Base-by-base conservation (phyloP, 2,329 filamentous ascomycete species). In the Gaeumannomyces tritici region DNA sequence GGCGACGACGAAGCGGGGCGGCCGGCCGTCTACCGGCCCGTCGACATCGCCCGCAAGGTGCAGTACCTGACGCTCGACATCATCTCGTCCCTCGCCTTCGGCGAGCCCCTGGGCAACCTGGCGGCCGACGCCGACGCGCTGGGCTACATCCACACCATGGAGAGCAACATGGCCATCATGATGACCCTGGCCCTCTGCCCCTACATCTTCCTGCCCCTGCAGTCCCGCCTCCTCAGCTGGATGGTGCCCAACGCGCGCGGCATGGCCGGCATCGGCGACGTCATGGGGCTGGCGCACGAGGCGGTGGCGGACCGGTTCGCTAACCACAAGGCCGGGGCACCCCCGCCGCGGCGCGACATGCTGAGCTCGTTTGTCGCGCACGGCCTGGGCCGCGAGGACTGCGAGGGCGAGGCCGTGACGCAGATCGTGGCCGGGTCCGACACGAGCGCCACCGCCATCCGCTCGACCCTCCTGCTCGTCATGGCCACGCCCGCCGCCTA, bases 41-140 rank as follows among this genome's bases (percentile, higher is more conserved):
- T 66, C 0, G 79, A 84, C 64, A 67, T 83, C 60, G 76, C 76
- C 24, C 70, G 71, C n/a, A 78, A 78, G 55, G 74, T 76, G 4
- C 77, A 79, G 57, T 81, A 75, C 70, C 77, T 83, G 61, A 80
- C 80, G 0, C 69, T 83, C 5, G 81, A 83, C 64, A 77, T 82
- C 27, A 80, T 83, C 61, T 78, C 74, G 51, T 73, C 74, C 54
- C 65, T 83, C 8, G 77, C 77, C 0, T 76, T 81, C 29, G 79
- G 80, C 28, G 65, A 74, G 47, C 67, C 74, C 1, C 80, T 80
- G 63, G 77, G 78, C 15, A 78, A 75, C 65, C 68, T 80, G 1
- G 71, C 70, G 11, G 65, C 69, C 7, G 75, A 80, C 66, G 69
- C 70, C 24, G 78, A 80, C 64, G 71, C 75, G 0, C 76, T 75